These are phyloP conservation scores for Dinochytrium kinnereticum DNA, from an alignment of 371 early-diverging fungal species.

Conservation along the genomic window DNA sequence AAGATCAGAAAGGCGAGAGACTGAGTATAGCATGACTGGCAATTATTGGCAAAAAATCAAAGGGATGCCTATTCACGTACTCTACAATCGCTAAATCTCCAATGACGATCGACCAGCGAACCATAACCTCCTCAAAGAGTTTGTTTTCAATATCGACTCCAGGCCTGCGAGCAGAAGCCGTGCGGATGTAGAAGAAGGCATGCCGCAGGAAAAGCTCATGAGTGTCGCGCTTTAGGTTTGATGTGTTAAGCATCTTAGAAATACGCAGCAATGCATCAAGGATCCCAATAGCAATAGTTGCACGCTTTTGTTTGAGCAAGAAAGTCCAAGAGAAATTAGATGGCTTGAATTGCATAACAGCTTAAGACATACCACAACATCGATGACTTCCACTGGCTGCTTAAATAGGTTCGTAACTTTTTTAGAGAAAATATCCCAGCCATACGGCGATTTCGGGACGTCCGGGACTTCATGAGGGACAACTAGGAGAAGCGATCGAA, in stretches of 20 bases:
- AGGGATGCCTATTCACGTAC: slow-evolving; percentile 23
- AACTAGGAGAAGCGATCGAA: slow-evolving; percentile 44
- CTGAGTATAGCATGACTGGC: not conserved
- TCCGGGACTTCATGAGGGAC: slow-evolving; percentile 52
- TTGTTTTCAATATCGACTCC: slow-evolving; percentile 39
- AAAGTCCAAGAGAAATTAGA: too few species aligned
- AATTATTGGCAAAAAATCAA: not conserved
- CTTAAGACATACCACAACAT: slow-evolving; percentile 31
- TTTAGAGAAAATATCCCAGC: slow-evolving; percentile 45
- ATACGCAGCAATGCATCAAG: slow-evolving; percentile 33
- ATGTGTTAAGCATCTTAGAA: slow-evolving; percentile 19
- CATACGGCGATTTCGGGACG: slow-evolving; percentile 48
- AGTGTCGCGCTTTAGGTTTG: slow-evolving; percentile 40
- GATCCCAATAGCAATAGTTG: slow-evolving; percentile 24
- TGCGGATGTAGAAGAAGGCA: slow-evolving; percentile 42
- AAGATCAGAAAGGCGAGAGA: too few species aligned
- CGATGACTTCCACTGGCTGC: slow-evolving; percentile 37
- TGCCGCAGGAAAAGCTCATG: slow-evolving; percentile 40
- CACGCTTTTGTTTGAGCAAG: not conserved
- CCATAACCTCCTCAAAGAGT: slow-evolving; percentile 46
- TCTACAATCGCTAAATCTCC: slow-evolving; percentile 46
- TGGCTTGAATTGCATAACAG: too few species aligned
- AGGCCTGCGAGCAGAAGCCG: slow-evolving; percentile 24
- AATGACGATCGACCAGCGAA: slow-evolving; percentile 45
- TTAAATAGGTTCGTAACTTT: slow-evolving; percentile 32